Evolutionary conservation across 768 basidiomycete species (phyloP).

Genomic region (Artomyces pyxidatus): DNA sequence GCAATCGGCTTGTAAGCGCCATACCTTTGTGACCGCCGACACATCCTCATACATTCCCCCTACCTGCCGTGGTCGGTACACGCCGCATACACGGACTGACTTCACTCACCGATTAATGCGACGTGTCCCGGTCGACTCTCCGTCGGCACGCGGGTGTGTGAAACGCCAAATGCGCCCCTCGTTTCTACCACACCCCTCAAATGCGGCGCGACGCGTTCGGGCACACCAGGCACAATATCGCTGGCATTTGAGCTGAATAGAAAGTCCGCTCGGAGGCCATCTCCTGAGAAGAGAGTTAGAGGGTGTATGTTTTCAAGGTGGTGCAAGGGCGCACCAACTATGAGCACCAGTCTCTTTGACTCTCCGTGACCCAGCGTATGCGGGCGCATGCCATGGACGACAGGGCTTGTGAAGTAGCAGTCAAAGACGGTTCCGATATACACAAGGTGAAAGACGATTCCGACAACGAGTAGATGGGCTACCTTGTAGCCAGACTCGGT

Average conservation of each 20-base stretch:
- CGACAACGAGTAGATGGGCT: conserved; percentile 45
- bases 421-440: conserved; percentile 73
- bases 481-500: conserved; percentile 3
- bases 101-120: conserved; percentile 62
- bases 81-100: not conserved
- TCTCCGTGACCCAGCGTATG: conserved; percentile 37
- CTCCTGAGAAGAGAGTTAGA: conserved; percentile 39
- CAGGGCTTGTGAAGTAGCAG: conserved; percentile 82
- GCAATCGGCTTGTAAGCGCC: not conserved
- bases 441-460: conserved; percentile 65
- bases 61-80: conserved; percentile 14
- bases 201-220: conserved; percentile 64
- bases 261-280: conserved; percentile 79
- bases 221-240: conserved; percentile 38
- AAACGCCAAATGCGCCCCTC: conserved; percentile 75
- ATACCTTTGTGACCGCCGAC: conserved; percentile 75
- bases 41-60: conserved; percentile 90
- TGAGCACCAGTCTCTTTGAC: conserved; percentile 70
- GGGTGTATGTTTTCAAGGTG: not conserved
- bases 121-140: conserved; percentile 87
- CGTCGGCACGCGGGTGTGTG: conserved; percentile 81
- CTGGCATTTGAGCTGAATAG: conserved; percentile 61
- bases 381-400: conserved; percentile 68
- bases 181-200: conserved; percentile 57
- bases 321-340: conserved; percentile 48